Evolutionary conservation across 805 yeast species (phyloP).

Genomic region (Grigorovia humatica): DNA sequence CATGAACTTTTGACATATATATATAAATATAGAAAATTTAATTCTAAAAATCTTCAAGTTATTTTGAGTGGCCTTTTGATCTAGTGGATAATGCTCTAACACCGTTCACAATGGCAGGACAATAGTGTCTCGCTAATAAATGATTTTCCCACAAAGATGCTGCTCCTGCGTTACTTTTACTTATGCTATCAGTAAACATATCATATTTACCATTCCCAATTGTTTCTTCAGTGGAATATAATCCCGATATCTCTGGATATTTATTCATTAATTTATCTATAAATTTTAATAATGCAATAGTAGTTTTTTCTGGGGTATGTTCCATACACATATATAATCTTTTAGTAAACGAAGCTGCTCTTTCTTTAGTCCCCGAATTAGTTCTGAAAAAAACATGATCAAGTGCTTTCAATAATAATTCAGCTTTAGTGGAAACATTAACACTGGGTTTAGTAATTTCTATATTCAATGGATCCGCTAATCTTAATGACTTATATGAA

Average conservation of each 20-base stretch:
- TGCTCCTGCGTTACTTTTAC: conserved; percentile 74
- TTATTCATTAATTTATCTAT: conserved; percentile 64
- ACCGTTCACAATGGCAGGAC: conserved; percentile 71
- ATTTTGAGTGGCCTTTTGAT: conserved; percentile 19
- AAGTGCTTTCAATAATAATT: conserved; percentile 62
- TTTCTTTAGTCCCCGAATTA: conserved; percentile 50
- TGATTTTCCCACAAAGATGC: conserved; percentile 87
- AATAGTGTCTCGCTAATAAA: conserved; percentile 69
- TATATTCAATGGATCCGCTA: conserved; percentile 62
- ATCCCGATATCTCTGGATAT: conserved; percentile 60
- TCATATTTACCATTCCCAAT: conserved; percentile 71
- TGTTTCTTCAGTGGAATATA: conserved; percentile 82
- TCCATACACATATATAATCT: conserved; percentile 56
- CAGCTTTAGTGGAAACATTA: conserved; percentile 82
- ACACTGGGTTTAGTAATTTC: conserved; percentile 54
- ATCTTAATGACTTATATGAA: conserved; percentile 67
- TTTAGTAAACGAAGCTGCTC: conserved; percentile 78
- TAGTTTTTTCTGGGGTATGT: conserved; percentile 81
- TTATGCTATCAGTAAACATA: conserved; percentile 54
- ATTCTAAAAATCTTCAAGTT: neutral
- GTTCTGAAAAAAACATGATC: conserved; percentile 76
- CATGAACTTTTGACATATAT: too few relatives aligned
- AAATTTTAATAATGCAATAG: conserved; percentile 67
- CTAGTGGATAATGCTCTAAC: conserved; percentile 34
- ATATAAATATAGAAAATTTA: too few relatives aligned